Conservation (phyloP, 495 filamentous ascomycete species). For the Hypoxylon subgilvum region DNA sequence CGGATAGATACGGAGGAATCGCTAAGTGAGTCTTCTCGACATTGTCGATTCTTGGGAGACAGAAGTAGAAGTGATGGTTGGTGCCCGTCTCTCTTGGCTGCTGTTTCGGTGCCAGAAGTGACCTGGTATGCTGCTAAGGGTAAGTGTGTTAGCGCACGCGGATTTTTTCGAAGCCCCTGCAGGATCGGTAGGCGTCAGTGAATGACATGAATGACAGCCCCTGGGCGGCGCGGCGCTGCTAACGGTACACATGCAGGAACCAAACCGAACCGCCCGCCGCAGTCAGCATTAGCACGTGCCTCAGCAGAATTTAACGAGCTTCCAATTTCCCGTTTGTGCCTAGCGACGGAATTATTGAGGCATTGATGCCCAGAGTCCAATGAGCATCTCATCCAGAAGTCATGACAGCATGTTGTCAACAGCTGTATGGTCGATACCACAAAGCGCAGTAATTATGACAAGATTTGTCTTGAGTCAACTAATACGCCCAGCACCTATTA, state of each 20-base stretch:
- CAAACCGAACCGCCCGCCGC: background rate
- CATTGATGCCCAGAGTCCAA: constrained; percentile 5
- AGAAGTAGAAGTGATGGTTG: constrained; percentile 20
- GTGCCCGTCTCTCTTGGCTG: constrained; percentile 30
- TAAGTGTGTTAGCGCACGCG: background rate
- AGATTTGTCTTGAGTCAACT: background rate
- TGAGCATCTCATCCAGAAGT: background rate
- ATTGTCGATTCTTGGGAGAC: constrained; percentile 10
- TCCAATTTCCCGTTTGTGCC: background rate
- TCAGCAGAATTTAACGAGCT: background rate
- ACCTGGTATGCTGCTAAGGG: background rate
- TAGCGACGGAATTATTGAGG: background rate
- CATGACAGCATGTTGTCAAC: background rate
- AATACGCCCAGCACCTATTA: background rate
- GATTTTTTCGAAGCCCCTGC: background rate
- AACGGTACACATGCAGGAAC: background rate
- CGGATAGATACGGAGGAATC: constrained; percentile 5
- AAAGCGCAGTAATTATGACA: background rate
- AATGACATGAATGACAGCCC: background rate
- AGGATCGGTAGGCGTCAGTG: constrained; percentile 1
- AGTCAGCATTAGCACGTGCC: background rate
- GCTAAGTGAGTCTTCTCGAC: constrained; percentile 22
- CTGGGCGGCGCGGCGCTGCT: background rate
- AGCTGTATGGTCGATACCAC: background rate
- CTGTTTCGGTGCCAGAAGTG: constrained; percentile 25